Percentiles rank a stretch among this genome's conserved stretches.
Conservation (phyloP, 306 rosid genomes). For the Casuarina equisetifolia region DNA sequence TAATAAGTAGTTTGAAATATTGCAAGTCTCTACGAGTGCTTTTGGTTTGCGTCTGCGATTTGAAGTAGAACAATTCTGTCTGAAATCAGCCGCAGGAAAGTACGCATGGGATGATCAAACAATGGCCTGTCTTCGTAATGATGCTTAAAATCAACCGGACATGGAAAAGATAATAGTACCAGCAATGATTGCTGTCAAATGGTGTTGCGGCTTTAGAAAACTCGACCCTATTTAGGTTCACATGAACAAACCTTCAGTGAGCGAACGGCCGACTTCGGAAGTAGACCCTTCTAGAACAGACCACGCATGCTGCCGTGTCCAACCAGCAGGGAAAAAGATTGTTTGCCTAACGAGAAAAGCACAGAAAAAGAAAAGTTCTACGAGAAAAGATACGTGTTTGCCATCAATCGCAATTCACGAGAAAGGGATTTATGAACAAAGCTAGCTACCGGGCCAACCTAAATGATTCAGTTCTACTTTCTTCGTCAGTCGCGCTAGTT, state of each 20-base stretch:
- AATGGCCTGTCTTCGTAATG: not conserved
- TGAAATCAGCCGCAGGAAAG: not conserved
- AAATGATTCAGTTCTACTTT: not conserved
- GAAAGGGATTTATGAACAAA: not conserved
- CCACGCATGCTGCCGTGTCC: not conserved
- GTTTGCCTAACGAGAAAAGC: not conserved
- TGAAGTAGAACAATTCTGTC: too few species aligned
- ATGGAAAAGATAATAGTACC: not conserved
- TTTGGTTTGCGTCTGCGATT: too few species aligned
- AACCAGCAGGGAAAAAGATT: not conserved
- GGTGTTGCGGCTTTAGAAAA: not conserved
- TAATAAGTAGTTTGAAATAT: not conserved
- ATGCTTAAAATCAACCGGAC: not conserved
- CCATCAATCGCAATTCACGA: not conserved
- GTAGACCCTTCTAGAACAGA: not conserved
- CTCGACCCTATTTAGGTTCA: not conserved
- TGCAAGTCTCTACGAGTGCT: not conserved
- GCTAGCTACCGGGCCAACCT: not conserved
- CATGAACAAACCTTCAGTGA: not conserved
- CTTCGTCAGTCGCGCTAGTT: not conserved
- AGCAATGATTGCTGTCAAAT: not conserved
- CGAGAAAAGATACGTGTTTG: not conserved
- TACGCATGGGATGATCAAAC: not conserved
- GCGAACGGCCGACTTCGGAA: conserved; percentile 5
- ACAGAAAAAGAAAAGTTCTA: not conserved